phyloP scores from a whole-genome alignment of 1,284 basidiomycete genomes.

The Malassezia psittaci region DNA sequence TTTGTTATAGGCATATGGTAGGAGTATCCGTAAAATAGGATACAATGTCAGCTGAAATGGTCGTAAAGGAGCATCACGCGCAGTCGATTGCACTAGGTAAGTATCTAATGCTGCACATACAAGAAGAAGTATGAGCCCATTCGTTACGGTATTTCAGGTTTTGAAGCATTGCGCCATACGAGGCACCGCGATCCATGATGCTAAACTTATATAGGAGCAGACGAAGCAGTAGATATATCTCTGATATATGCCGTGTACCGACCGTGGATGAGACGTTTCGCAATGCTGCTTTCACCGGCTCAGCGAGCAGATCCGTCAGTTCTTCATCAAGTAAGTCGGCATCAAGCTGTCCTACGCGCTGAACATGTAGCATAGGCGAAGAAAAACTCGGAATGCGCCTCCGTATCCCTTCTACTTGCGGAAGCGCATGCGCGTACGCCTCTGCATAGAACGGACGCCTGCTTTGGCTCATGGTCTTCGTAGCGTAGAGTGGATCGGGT shows the following conservation, averaged over 20 bases:
- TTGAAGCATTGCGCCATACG: slow-evolving; percentile 83
- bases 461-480: slow-evolving; percentile 5
- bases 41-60: slow-evolving; percentile 52
- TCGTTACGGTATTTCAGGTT: slow-evolving; percentile 57
- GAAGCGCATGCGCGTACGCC: slow-evolving; percentile 25
- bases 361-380: slow-evolving; percentile 39
- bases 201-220: slow-evolving; percentile 72
- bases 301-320: slow-evolving; percentile 68
- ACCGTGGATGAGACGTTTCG: slow-evolving; percentile 54
- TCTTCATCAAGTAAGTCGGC: slow-evolving; percentile 84
- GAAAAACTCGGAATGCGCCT: slow-evolving; percentile 33
- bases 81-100: slow-evolving; percentile 27
- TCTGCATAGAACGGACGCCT: slow-evolving; percentile 27
- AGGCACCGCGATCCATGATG: slow-evolving; percentile 67
- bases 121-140: slow-evolving; percentile 26
- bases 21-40: slow-evolving; percentile 62
- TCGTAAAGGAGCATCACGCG: slow-evolving; percentile 28
- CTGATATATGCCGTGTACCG: slow-evolving; percentile 64
- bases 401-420: slow-evolving; percentile 27
- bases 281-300: slow-evolving; percentile 68
- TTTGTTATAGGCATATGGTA: slow-evolving; percentile 68
- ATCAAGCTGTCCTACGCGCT: slow-evolving; percentile 78
- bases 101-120: background rate
- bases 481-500: background rate
- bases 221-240: slow-evolving; percentile 66